phyloP scores from a whole-genome alignment of 306 rosid species.

The Alnus glutinosa region DNA sequence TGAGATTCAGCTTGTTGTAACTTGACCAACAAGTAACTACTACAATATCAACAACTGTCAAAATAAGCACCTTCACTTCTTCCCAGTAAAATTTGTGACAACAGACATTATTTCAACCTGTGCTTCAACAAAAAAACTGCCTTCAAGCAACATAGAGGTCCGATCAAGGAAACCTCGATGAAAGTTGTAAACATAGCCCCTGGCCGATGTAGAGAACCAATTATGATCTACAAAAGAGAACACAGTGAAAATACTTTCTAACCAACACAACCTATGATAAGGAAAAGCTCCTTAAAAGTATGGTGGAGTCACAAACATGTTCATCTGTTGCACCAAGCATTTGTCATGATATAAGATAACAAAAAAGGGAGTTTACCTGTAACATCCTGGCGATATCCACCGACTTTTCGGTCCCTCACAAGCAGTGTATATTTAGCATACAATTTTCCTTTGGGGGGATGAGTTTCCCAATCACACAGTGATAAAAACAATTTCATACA shows the following conservation, averaged over 20 bases:
- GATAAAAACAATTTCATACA: neutral
- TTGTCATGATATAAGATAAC: neutral
- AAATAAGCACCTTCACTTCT: neutral
- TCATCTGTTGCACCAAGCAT: neutral
- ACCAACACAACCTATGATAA: no score
- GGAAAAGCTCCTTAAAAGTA: no score
- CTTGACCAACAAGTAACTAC: no score
- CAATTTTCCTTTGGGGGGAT: slow-evolving; percentile 10
- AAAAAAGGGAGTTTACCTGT: neutral
- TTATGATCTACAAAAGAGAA: neutral
- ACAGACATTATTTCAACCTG: neutral
- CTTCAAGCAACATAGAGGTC: neutral
- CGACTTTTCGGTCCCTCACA: neutral
- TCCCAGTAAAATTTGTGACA: neutral
- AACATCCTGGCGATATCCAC: neutral
- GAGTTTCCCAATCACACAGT: neutral
- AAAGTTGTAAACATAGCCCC: neutral
- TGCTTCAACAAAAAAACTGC: neutral
- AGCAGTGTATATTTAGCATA: neutral
- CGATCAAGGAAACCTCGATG: neutral
- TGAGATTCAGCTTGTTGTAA: neutral
- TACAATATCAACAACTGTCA: neutral
- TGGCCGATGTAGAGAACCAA: neutral
- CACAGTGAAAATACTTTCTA: neutral
- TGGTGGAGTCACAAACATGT: no score